These are phyloP conservation scores for Umbellularia californica DNA, from an alignment of 164 flowering plant genomes.

Conservation along the genomic window DNA sequence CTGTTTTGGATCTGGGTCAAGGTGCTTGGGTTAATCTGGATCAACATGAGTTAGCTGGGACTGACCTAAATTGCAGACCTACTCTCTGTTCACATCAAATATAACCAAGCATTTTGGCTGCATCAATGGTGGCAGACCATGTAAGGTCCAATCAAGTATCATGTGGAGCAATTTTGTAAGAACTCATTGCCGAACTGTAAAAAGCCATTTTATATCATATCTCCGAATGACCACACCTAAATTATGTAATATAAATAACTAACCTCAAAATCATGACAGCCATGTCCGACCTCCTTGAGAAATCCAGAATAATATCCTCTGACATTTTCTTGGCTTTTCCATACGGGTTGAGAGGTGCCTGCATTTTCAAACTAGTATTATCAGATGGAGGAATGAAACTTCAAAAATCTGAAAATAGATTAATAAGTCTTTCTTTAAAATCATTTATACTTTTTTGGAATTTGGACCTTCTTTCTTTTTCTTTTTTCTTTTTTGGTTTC, in stretches of 20 bases:
- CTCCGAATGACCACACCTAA: background rate
- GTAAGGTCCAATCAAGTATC: too few relatives aligned
- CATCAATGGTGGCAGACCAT: too few relatives aligned
- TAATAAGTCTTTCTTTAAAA: background rate
- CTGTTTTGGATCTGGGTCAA: too few relatives aligned
- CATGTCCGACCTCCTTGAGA: slow-evolving; percentile 80
- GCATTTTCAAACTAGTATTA: slow-evolving; percentile 14
- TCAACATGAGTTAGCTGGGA: too few relatives aligned
- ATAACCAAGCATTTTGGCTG: too few relatives aligned
- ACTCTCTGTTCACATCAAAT: too few relatives aligned
- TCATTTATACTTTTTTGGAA: background rate
- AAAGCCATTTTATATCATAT: background rate
- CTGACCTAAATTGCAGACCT: too few relatives aligned
- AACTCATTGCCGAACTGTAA: background rate
- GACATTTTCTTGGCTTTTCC: slow-evolving; percentile 99
- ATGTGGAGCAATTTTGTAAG: background rate
- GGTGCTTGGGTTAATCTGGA: too few relatives aligned
- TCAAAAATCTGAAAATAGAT: background rate
- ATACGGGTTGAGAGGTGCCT: slow-evolving; percentile 94
- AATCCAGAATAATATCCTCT: slow-evolving; percentile 91
- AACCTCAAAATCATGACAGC: slow-evolving; percentile 97
- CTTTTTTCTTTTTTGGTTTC: too few relatives aligned
- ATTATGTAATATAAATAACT: slow-evolving; percentile 6
- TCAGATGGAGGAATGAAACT: slow-evolving; percentile 3
- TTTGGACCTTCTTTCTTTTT: too few relatives aligned